phyloP scores from a whole-genome alignment of 2,329 filamentous ascomycete species.

The Clonostachys rhizophaga region DNA sequence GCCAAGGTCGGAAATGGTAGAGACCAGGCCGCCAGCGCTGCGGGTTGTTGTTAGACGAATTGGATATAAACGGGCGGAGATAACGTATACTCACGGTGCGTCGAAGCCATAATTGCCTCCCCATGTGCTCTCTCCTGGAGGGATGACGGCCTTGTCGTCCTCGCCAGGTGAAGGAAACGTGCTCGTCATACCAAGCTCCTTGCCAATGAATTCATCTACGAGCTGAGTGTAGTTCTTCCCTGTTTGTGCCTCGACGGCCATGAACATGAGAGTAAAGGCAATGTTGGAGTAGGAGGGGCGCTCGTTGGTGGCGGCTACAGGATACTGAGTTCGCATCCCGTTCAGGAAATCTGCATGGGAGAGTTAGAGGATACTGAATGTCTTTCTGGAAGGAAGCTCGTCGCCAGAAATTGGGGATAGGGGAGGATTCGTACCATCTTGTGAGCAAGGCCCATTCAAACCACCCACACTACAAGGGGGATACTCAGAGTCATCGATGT shows the following conservation, averaged over 20 bases:
- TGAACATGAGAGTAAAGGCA: conserved; percentile 27
- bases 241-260: conserved; percentile 22
- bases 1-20: conserved; percentile 22
- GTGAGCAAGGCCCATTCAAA: conserved; percentile 23
- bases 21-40: conserved; percentile 26
- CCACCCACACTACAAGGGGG: conserved; percentile 26
- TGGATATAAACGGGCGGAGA: not conserved
- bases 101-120: conserved; percentile 23
- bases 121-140: conserved; percentile 22
- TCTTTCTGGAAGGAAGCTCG: no score
- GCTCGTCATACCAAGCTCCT: conserved; percentile 6
- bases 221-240: conserved; percentile 18
- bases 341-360: conserved; percentile 18
- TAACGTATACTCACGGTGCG: conserved; percentile 17
- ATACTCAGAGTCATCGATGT: conserved; percentile 23
- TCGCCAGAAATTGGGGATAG: no score
- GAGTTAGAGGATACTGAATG: not conserved
- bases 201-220: conserved; percentile 10
- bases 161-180: conserved; percentile 21
- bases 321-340: conserved; percentile 19
- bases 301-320: conserved; percentile 18
- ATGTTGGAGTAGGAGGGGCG: conserved; percentile 34
- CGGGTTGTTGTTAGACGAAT: not conserved
- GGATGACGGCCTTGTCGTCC: conserved; percentile 20
- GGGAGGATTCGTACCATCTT: conserved; percentile 15